Evolutionary conservation across 2,329 filamentous ascomycete genomes (phyloP), one percentile per base, ranked within the genome.

Genomic region (Sphaerulina vaccinii): DNA sequence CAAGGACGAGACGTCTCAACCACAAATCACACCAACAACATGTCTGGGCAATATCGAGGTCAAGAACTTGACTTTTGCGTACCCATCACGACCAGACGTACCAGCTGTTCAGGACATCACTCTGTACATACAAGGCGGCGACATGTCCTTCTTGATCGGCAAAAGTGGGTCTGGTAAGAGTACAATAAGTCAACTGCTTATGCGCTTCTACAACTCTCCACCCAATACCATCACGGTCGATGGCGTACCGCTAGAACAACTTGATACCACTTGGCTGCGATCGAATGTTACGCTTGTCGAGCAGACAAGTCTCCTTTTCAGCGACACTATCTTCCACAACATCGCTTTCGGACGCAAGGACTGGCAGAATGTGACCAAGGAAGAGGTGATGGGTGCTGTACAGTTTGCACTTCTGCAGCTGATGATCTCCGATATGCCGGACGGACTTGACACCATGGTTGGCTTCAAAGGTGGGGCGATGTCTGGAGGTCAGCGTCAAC

Each of bases 141-240:
- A 87, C 55, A 83, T 86, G 2, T 89, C 84, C 0, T 96, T 93
- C 63, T 76, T 97, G 2, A 82, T 96, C 43, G 93, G 92, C 0
- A 81, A 79, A 62, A 96, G 90, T 63, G 93, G 93, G 0, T 96
- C 89, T 1, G 92, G 92, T 0, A 97, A 97, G 69, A 96, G 90
- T 61, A 97, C 92, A 0, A 65, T 97, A 1, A 85, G 86, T 1
- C 90, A 89, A 64, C 76, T 97, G 0, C 76, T 97, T 0, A 77
- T 90, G 44, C 82, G 85, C 10, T 87, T 95, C 61, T 96, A 96
- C 64, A 74, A 81, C 5, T 82, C 88, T 0, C 69, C 72, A 0
- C 72, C 72, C 0, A 92, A 91, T 0, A 69, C 79, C 0, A 84
- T 96, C 13, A 66, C 78, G 0, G 73, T 97, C 8, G 90, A 95